Conservation (phyloP, 2,329 filamentous ascomycete species). For the Fusarium drepaniforme region DNA sequence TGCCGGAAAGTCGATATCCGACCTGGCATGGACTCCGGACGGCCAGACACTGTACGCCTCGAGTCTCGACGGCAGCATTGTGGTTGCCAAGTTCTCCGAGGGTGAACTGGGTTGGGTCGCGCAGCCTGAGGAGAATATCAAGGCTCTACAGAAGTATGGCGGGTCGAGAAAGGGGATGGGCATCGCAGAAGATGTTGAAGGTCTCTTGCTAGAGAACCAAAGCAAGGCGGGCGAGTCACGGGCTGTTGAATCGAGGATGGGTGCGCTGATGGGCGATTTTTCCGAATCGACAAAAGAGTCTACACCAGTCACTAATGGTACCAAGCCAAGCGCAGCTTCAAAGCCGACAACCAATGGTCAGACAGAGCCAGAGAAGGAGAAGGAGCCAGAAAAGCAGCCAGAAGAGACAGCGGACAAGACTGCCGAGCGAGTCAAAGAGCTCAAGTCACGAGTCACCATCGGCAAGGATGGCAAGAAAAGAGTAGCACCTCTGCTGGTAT, state of each 20-base stretch:
- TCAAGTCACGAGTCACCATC: constrained; percentile 93
- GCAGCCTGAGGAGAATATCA: constrained; percentile 89
- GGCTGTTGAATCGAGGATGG: constrained; percentile 95
- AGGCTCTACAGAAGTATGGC: constrained; percentile 92
- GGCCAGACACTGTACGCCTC: constrained; percentile 88
- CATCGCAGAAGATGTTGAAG: constrained; percentile 92
- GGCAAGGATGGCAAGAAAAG: constrained; percentile 98
- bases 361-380: constrained; percentile 51
- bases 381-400: constrained; percentile 51
- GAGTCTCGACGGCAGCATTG: constrained; percentile 89
- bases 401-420: constrained; percentile 66
- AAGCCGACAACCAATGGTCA: constrained; percentile 57
- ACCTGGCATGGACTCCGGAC: constrained; percentile 93
- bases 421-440: constrained; percentile 65
- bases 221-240: constrained; percentile 93
- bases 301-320: constrained; percentile 62
- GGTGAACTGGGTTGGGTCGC: constrained; percentile 93
- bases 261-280: constrained; percentile 94
- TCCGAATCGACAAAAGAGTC: constrained; percentile 66
- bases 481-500: constrained; percentile 91
- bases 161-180: constrained; percentile 89
- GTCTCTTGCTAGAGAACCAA: constrained; percentile 86
- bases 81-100: constrained; percentile 83
- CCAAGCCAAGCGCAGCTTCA: constrained; percentile 56
- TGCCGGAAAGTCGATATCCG: constrained; percentile 90